phyloP scores from a whole-genome alignment of 163 green algal genomes.

The Scenedesmus sp. region DNA sequence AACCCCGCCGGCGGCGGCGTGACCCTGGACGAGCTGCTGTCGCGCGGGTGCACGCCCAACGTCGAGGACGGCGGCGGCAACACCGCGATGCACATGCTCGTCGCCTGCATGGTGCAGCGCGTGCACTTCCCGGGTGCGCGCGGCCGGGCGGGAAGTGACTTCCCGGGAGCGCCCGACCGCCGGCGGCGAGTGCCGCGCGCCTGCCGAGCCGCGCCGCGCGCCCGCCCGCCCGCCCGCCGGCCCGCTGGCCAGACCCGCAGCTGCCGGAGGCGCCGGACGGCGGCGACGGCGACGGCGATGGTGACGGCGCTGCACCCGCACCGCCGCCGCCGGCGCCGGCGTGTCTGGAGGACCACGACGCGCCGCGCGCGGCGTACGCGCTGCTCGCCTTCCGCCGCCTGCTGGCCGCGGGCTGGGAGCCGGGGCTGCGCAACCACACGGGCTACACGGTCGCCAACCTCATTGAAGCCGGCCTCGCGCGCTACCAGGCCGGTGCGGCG shows the following conservation, averaged over 20 bases:
- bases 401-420: conserved; percentile 35
- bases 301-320: background rate
- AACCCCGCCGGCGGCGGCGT: conserved; percentile 17
- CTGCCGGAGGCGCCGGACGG: no score
- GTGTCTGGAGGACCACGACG: conserved; percentile 35
- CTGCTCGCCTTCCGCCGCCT: conserved; percentile 17
- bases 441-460: conserved; percentile 28
- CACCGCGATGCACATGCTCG: conserved; percentile 44
- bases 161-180: no score
- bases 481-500: conserved; percentile 30
- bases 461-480: conserved; percentile 19
- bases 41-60: conserved; percentile 7
- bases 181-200: no score
- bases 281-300: background rate
- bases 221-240: no score
- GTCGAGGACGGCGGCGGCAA: conserved; percentile 23
- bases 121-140: conserved; percentile 23
- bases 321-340: background rate
- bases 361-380: conserved; percentile 23
- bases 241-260: no score
- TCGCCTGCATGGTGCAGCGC: conserved; percentile 35
- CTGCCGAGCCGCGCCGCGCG: no score
- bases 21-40: conserved; percentile 35
- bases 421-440: conserved; percentile 11
- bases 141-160: no score